Conservation (phyloP, 2,329 filamentous ascomycete species). For the Cytospora chrysosperma region DNA sequence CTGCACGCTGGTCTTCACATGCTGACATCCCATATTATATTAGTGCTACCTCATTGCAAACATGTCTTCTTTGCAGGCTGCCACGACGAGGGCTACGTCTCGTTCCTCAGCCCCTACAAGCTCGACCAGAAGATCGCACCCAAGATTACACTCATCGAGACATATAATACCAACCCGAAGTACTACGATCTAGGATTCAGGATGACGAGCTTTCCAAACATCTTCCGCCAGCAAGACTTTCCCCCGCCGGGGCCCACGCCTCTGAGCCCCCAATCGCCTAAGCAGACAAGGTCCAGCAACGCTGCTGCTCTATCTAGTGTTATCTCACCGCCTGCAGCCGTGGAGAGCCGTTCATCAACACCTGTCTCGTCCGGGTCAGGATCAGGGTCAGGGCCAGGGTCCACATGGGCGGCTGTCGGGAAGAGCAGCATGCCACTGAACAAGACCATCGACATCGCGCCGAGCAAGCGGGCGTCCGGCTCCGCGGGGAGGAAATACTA, state of each 20-base stretch:
- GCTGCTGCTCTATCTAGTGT: too few species aligned
- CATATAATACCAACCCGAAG: background rate
- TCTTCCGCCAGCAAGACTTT: constrained; percentile 3
- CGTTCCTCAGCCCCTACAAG: constrained; percentile 1
- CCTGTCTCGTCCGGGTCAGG: background rate
- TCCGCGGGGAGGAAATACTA: constrained; percentile 25
- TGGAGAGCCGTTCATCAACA: background rate
- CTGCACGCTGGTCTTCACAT: too few species aligned
- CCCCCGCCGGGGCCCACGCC: background rate
- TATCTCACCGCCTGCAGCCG: background rate
- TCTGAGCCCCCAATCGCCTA: too few species aligned
- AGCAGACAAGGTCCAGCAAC: background rate
- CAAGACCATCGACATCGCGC: constrained; percentile 32
- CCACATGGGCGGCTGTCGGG: constrained; percentile 28
- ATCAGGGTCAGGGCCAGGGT: background rate
- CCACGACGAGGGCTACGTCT: constrained; percentile 10
- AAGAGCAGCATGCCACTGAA: constrained; percentile 14
- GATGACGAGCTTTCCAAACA: background rate
- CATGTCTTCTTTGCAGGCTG: constrained; percentile 6
- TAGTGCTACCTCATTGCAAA: constrained; percentile 6
- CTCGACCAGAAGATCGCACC: background rate
- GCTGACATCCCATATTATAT: background rate
- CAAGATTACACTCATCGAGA: constrained; percentile 1
- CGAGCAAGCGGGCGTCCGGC: constrained; percentile 26
- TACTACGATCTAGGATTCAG: background rate